A percentile compares a stretch with the other conserved stretches of the same genome.
These are phyloP conservation scores for Populus tomentosa DNA, from an alignment of 441 rosid species.

Conservation along the genomic window DNA sequence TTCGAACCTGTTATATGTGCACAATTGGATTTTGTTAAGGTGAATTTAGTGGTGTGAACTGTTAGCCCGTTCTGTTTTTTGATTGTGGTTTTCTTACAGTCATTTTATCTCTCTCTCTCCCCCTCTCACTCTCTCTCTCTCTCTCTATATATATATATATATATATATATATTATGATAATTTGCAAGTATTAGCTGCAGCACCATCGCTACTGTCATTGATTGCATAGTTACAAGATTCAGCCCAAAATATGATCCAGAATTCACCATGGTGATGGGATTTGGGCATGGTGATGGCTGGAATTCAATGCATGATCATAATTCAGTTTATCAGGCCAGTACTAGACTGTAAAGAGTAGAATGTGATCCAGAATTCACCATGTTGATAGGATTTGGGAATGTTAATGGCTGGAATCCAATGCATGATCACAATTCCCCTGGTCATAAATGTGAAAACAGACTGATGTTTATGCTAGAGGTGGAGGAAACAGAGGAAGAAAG, in stretches of 20 bases:
- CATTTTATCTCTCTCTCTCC: too few relatives aligned
- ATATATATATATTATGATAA: too few relatives aligned
- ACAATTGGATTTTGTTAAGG: constrained; percentile 19
- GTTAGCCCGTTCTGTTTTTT: too few relatives aligned
- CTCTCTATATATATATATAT: too few relatives aligned
- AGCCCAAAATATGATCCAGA: not conserved
- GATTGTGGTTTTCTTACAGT: too few relatives aligned
- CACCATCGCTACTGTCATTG: not conserved
- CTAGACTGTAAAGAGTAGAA: too few relatives aligned
- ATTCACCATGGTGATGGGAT: not conserved
- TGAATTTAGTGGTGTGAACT: not conserved
- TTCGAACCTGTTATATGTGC: constrained; percentile 16
- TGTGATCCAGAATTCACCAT: not conserved
- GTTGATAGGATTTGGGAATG: not conserved
- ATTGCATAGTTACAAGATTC: not conserved
- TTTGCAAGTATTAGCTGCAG: not conserved
- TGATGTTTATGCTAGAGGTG: too few relatives aligned
- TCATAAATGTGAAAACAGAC: too few relatives aligned
- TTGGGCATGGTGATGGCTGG: not conserved
- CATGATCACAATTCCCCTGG: not conserved
- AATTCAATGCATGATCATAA: not conserved
- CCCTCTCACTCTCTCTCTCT: too few relatives aligned
- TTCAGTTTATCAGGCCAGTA: too few relatives aligned
- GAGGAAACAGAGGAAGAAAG: too few relatives aligned
- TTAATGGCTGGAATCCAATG: not conserved